Evolutionary conservation across 2,329 filamentous ascomycete species (phyloP).

Genomic region (Capronia coronata): DNA sequence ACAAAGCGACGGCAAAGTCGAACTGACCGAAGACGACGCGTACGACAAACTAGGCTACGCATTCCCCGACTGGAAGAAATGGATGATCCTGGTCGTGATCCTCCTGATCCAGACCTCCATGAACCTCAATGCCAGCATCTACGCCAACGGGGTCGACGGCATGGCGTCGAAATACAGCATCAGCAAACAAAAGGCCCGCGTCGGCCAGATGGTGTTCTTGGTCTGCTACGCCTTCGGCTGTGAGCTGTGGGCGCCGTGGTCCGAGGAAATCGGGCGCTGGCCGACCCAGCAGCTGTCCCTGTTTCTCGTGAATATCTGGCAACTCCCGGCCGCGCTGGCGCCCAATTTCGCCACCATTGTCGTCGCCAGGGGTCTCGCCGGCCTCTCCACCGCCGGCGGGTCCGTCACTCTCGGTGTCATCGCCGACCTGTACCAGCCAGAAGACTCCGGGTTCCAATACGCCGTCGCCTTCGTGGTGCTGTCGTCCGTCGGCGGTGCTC

Average conservation of each 20-base stretch:
- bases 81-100: conserved; percentile 45
- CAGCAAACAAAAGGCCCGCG: conserved; percentile 59
- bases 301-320: conserved; percentile 70
- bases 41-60: conserved; percentile 59
- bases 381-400: conserved; percentile 57
- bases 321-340: conserved; percentile 63
- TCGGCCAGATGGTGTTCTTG: conserved; percentile 69
- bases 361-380: conserved; percentile 60
- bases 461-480: conserved; percentile 56
- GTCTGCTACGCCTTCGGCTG: conserved; percentile 76
- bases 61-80: conserved; percentile 40
- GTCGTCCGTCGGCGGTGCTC: conserved; percentile 51
- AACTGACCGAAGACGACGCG: conserved; percentile 51
- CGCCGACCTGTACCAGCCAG: conserved; percentile 55
- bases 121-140: conserved; percentile 71
- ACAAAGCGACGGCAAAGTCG: conserved; percentile 30
- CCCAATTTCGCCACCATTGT: conserved; percentile 64
- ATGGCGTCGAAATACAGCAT: conserved; percentile 61
- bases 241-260: conserved; percentile 82
- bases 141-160: conserved; percentile 59
- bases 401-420: conserved; percentile 60
- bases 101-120: conserved; percentile 67
- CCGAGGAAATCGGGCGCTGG: conserved; percentile 71
- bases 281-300: conserved; percentile 67
- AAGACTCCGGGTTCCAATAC: conserved; percentile 48